Evolutionary conservation across 1,139 yeast species (phyloP), one percentile per base, ranked within the genome.

Genomic region (Yamadazyma oceani): DNA sequence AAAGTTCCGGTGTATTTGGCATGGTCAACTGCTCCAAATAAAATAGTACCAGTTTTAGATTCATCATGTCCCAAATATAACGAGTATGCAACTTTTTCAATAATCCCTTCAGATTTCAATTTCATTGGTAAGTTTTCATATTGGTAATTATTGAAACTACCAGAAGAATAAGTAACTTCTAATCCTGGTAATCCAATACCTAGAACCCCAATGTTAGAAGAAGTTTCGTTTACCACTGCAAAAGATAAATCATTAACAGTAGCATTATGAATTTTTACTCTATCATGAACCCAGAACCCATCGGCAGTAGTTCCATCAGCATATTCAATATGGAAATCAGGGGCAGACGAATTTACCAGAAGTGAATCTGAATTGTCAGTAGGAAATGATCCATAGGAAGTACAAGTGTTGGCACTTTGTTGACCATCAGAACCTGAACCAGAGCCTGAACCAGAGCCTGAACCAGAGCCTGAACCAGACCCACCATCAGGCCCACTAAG

Each of bases 201-300:
- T 27, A 78, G 55, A 22, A 77, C 69, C 13, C 80, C 80, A 28
- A 62, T 56, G 28, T 60, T 60, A 10, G 67, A 60, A 21, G 69
- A 62, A 8, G 75, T 57, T n/a, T 53, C 43, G 44, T 64, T 64
- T 22, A 73, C 81, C 27, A 74, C 60, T 5, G 78, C 84, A 52
- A 78, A 66, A 13, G 75, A 69, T 44, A 79, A 62, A 36, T 58
- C 50, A 0, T 62, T 44, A 11, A 82, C 58, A 3, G 53, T 43
- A 11, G 39, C 42, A 27, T 48, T 41, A 6, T 40, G 43, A 31
- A 54, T 43, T 17, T 17, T 33, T 3, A 57, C 64, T 50, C 82
- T 87, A 50, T 88, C 80, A 45, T 66, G 58, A 34, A 82, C 75
- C 89, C 89, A 84, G 39, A 68, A 57, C 35, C 81, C 75, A 54